phyloP scores from a whole-genome alignment of 257 asterid genomes.

The Solanum habrochaites region DNA sequence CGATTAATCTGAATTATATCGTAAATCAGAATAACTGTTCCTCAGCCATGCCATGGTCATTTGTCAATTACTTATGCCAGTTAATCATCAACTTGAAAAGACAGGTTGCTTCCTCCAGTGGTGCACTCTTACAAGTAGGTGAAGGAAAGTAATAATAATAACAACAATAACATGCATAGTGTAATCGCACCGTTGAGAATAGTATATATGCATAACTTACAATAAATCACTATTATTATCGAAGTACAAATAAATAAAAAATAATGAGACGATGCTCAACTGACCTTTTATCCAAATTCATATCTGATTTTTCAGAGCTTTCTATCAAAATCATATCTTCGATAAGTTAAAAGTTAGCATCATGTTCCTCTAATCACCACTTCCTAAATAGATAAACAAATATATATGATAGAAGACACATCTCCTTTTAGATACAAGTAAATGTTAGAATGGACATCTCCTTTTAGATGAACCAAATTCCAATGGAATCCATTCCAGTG shows the following conservation, averaged over 20 bases:
- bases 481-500: neutral
- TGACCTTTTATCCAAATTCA: neutral
- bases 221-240: neutral
- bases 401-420: neutral
- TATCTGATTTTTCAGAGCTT: neutral
- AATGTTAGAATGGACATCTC: neutral
- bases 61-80: neutral
- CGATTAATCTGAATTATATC: neutral
- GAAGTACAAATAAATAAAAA: neutral
- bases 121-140: neutral
- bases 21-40: neutral
- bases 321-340: neutral
- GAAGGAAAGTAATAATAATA: neutral
- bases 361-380: neutral
- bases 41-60: neutral
- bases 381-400: too few species aligned
- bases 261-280: neutral
- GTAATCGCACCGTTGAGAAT: accelerated
- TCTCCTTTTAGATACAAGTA: neutral
- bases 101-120: neutral
- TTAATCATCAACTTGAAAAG: neutral
- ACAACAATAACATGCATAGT: too few species aligned
- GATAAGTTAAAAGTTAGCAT: too few species aligned
- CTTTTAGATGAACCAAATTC: neutral
- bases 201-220: neutral